Percentiles rank a stretch among this genome's conserved stretches.
Conservation (phyloP, 495 filamentous ascomycete species). For the Penicillium ucsense region DNA sequence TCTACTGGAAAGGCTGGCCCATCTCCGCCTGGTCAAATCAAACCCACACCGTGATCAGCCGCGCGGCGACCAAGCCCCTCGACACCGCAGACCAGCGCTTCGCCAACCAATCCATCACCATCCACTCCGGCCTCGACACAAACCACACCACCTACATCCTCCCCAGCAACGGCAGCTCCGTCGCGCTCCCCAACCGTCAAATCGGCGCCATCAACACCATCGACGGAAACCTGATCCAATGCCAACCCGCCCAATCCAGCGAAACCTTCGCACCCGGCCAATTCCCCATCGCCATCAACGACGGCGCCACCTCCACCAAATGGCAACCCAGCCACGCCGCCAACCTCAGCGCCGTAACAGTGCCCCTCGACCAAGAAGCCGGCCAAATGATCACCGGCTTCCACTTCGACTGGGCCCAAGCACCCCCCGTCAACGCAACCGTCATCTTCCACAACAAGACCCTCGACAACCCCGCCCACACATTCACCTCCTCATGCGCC, state of each 20-base stretch:
- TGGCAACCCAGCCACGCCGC: constrained; percentile 56
- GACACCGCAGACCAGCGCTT: constrained; percentile 37
- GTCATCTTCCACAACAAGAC: constrained; percentile 46
- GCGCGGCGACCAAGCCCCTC: constrained; percentile 25
- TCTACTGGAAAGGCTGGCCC: constrained; percentile 62
- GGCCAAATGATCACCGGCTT: constrained; percentile 40
- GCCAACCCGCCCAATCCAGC: constrained; percentile 42
- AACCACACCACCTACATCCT: constrained; percentile 39
- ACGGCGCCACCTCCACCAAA: constrained; percentile 58
- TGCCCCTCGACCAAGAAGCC: constrained; percentile 36
- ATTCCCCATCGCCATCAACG: constrained; percentile 60
- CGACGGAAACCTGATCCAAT: constrained; percentile 57
- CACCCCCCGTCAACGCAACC: constrained; percentile 46
- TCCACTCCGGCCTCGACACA: constrained; percentile 34
- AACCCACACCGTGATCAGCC: constrained; percentile 54
- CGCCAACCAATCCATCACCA: constrained; percentile 39
- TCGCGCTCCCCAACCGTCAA: constrained; percentile 52
- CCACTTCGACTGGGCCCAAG: constrained; percentile 57
- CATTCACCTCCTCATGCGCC: neutral
- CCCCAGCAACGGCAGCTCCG: constrained; percentile 35
- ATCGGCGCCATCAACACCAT: constrained; percentile 38
- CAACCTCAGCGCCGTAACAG: constrained; percentile 36
- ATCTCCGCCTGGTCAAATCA: constrained; percentile 52
- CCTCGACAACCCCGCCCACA: constrained; percentile 10
- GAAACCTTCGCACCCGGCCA: constrained; percentile 52